Base-by-base conservation (phyloP, 768 basidiomycete species). In the Lentinula detonsa region DNA sequence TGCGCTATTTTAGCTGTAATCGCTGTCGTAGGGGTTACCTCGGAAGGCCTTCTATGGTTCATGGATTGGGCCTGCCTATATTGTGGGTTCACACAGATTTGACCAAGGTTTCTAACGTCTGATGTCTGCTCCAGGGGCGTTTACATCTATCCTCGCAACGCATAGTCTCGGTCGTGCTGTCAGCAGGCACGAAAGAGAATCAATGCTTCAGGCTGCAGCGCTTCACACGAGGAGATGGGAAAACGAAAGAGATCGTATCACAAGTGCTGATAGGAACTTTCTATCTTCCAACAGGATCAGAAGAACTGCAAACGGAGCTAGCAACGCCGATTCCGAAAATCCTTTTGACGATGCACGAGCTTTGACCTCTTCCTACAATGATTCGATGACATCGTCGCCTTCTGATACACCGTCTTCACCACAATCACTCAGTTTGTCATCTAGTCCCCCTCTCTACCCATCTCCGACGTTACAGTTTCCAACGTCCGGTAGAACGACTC, bases 121-220 rank as follows among this genome's bases (percentile, higher is more conserved):
- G 48, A 62, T 54, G 46, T 57, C 48, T 48, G 43, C 45, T 39
- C 2, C 65, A 86, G 85, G 84, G 85, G 75, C 77, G 16, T 68
- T 85, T 11, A 77, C 85, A 16, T 85, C 85, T 0, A 54, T 83
- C 13, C 72, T 85, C 39, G 77, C 79, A 13, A 81, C 87, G 63
- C 82, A 85, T 64, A 85, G 83, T 69, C 85, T 85, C 64, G 75
- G 79, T 46, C 77, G 83, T 21, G 85, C 86, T 7, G 77, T 86
- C 18, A 77, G 75, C 34, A 77, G 86, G n/a, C 83, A 86, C 64
- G 85, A 88, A 67, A 72, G 77, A 48, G 85, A 87, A 46, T 76
- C 78, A 1, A 69, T 85, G 35, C 67, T 86, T 10, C 81, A 81
- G 56, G 76, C 81, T 60, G 77, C 83, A 68, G 74, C 40, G 42